Conservation (phyloP, 805 yeast genomes). For the Hanseniaspora taiwanica region DNA sequence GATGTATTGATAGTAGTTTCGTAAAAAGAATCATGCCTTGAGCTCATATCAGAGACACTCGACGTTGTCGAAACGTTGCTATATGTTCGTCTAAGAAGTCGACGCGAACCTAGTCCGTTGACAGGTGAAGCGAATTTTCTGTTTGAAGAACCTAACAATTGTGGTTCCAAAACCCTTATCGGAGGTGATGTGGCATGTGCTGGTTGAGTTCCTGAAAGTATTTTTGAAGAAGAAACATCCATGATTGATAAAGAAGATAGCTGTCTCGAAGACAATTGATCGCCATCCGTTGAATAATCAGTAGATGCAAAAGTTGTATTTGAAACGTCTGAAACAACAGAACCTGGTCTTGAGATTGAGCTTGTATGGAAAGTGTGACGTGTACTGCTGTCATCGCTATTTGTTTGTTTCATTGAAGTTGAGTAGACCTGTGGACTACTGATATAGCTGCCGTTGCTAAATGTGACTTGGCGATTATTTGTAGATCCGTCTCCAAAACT, state of each 20-base stretch:
- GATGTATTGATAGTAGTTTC: conserved; percentile 26
- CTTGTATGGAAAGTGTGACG: conserved; percentile 5
- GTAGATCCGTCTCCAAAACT: not conserved
- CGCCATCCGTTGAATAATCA: conserved; percentile 33
- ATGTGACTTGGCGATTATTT: not conserved
- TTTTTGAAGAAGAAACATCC: not conserved
- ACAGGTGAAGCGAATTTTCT: not conserved
- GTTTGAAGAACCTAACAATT: not conserved
- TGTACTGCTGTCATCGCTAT: conserved; percentile 4
- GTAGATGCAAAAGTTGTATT: conserved; percentile 33
- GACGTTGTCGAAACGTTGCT: conserved; percentile 28
- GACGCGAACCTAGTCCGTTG: conserved; percentile 4
- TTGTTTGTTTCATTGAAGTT: not conserved
- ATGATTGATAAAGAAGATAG: not conserved
- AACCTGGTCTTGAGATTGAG: conserved; percentile 31
- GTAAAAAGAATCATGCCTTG: conserved; percentile 28
- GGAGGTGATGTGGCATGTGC: not conserved
- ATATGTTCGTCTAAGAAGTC: conserved; percentile 22
- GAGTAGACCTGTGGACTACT: not conserved
- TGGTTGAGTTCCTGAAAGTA: not conserved
- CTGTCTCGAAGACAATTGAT: conserved; percentile 4
- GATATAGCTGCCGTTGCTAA: not conserved
- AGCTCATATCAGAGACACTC: conserved; percentile 27
- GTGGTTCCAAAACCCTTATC: not conserved
- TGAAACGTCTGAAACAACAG: conserved; percentile 37